Evolutionary conservation across 176 grass and related monocot genomes (phyloP), one percentile per base, ranked within the genome.

Genomic region (Elaeis guineensis): DNA sequence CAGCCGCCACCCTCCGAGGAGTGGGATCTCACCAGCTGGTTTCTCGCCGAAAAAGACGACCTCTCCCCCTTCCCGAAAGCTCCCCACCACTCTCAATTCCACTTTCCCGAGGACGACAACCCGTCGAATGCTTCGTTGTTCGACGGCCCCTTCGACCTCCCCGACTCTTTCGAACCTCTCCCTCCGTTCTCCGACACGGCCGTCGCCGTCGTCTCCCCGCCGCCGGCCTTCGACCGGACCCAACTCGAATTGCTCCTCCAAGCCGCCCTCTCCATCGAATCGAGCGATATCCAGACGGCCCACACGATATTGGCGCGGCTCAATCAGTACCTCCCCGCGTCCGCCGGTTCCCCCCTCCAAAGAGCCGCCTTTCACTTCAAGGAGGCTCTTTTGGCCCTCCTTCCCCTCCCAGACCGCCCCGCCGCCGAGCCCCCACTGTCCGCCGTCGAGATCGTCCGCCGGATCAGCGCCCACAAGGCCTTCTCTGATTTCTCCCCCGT

Each of bases 401-500:
- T 81, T n/a, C 58, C 73, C 35, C 74, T 53, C 5, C 55, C 54
- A 30, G 18, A 61, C n/a, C 59, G 25, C 5, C 50, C 58, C 1
- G 14, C 58, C 26, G 48, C 60, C 19, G 29, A 74, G 24, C 55
- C 64, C 0, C 22, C 58, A 1, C 51, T 65, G 25, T 81, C 83
- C 17, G 73, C 83, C 9, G 63, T 69, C 21, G 78, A 86, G 64
- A 54, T 86, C 21, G 74, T 86, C 21, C 62, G 65, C 18, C 69
- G 74, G 16, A 82, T 86, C 64, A 65, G 63, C 14, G 74, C 78
- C 16, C 83, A 86, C 61, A 70, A 65, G 70, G 58, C 75, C 78
- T 86, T 86, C 26, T 72, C 83, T 16, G 74, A 80, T 44, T 69
- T 86, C 17, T 82, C 83, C 21, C 83, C 59, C 6, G 59, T 81